A percentile compares a stretch with the other conserved stretches of the same genome.
These are phyloP conservation scores for Lagenaria siceraria DNA, from an alignment of 306 rosid genomes.

Conservation along the genomic window DNA sequence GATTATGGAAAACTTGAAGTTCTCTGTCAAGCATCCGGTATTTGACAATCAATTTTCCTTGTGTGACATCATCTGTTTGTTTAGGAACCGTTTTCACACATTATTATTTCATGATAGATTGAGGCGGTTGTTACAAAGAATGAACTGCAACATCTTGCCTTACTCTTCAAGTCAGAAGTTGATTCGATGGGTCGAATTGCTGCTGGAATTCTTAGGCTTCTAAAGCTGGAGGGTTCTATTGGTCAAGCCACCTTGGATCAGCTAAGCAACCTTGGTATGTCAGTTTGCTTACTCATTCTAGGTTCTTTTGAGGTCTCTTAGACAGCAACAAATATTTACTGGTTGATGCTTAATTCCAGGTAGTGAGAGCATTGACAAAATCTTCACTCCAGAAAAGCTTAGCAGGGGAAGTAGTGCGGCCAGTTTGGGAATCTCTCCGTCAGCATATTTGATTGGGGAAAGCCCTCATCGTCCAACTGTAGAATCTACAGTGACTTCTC, in stretches of 20 bases:
- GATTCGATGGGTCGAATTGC: conserved; percentile 86
- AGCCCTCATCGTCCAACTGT: conserved; percentile 25
- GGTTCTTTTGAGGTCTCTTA: background rate
- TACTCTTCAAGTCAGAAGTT: conserved; percentile 85
- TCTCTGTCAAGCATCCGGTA: conserved; percentile 80
- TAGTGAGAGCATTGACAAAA: conserved; percentile 74
- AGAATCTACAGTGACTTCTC: conserved; percentile 52
- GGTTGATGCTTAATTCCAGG: conserved; percentile 39
- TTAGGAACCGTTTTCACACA: conserved; percentile 11
- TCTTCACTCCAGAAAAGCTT: conserved; percentile 49
- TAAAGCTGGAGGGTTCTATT: conserved; percentile 80
- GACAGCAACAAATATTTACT: conserved; percentile 1
- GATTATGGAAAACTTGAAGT: conserved; percentile 75
- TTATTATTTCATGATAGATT: conserved; percentile 36
- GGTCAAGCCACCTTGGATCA: conserved; percentile 78
- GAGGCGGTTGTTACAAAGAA: conserved; percentile 86
- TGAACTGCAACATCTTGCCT: conserved; percentile 77
- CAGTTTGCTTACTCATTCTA: conserved; percentile 1
- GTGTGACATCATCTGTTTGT: background rate
- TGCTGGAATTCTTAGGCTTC: conserved; percentile 66
- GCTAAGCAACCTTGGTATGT: conserved; percentile 73
- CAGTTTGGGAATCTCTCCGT: conserved; percentile 38
- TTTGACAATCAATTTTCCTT: conserved; percentile 13
- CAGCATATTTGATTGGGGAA: conserved; percentile 25
- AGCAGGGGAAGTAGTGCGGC: conserved; percentile 37